Evolutionary conservation across 208 protist genomes (phyloP), one percentile per base, ranked within the genome.

Genomic region (Phytomonas sp.): DNA sequence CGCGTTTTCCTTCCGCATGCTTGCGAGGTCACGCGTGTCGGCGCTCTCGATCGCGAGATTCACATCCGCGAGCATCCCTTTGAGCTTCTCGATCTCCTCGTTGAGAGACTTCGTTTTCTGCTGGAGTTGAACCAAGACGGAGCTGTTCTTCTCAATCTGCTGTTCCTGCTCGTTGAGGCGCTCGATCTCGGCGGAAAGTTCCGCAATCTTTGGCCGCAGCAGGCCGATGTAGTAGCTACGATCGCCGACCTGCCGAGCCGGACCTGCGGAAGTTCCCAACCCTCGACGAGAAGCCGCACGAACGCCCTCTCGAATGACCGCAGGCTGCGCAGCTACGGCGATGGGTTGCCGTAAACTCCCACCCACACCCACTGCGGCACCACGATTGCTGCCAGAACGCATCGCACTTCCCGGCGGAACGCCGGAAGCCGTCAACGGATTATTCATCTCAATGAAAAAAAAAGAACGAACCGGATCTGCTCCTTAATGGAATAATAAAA

Each of bases 211-310:
- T 20, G 89, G 83, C 3, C 89, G 86, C 40, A 97, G 85, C 11
- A 94, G 75, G 6, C 91, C 93, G 53, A 97, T 87, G 75, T 91
- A 95, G 81, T 96, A 97, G 72, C 87, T 94, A 69, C 89, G 83
- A 72, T 96, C 90, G 37, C 83, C 89, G 28, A 97, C 93, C 73
- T 96, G 90, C 53, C 93, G 82, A 8, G 87, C 88, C 15, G 91
- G 91, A 5, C 89, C 90, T 6, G 87, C 87, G 34, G 80, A 88
- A 13, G 79, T 84, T 61, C 80, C 79, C 20, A 83, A 79, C 37
- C 88, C 86, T 30, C 77, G 79, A 31, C 86, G 83, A 6, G 89
- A 92, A 28, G 86, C 84, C 8, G 84, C 85, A 2, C 90, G 85
- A 87, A 96, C 89, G 23, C 91, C 91, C 68, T 96, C 91, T 29